These are phyloP conservation scores for Boletus huronensis DNA, from an alignment of 768 basidiomycete species.

Conservation along the genomic window DNA sequence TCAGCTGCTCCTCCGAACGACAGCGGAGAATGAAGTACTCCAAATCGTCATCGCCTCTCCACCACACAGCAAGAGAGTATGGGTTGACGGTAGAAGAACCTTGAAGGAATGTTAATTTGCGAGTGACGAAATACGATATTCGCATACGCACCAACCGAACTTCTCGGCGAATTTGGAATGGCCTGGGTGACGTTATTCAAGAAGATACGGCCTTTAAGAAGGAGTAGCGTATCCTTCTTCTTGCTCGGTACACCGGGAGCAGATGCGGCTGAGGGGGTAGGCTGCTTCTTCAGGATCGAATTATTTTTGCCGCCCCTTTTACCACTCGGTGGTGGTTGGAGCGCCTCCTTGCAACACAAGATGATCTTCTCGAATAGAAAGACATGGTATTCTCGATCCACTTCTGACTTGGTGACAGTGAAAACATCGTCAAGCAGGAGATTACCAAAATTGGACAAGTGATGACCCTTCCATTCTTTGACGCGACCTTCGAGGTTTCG, in stretches of 20 bases:
- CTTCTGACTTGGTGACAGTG: constrained; percentile 91
- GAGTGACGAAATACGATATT: constrained; percentile 2
- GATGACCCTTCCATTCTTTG: constrained; percentile 99
- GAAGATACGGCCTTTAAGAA: constrained; percentile 95
- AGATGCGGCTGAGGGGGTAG: constrained; percentile 44
- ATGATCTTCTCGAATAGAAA: constrained; percentile 99
- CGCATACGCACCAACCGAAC: constrained; percentile 54
- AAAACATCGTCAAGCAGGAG: constrained; percentile 94
- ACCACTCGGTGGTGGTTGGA: constrained; percentile 51
- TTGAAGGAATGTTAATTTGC: constrained; percentile 19
- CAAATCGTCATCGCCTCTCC: constrained; percentile 90
- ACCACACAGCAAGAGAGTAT: constrained; percentile 86
- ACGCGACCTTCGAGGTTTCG: constrained; percentile 81
- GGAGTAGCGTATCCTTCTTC: constrained; percentile 76
- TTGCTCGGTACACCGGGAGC: constrained; percentile 52
- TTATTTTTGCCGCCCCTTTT: constrained; percentile 81
- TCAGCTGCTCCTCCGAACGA: constrained; percentile 86
- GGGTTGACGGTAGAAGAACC: constrained; percentile 51
- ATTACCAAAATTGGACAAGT: constrained; percentile 89
- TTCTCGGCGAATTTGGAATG: constrained; percentile 53
- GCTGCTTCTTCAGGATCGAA: constrained; percentile 84
- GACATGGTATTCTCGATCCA: constrained; percentile 96
- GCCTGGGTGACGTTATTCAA: constrained; percentile 92
- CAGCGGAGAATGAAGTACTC: constrained; percentile 95
- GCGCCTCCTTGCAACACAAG: constrained; percentile 94